Evolutionary conservation across 176 grass and related monocot species (phyloP), one percentile per base, ranked within the genome.

Genomic region (Paspalum notatum): DNA sequence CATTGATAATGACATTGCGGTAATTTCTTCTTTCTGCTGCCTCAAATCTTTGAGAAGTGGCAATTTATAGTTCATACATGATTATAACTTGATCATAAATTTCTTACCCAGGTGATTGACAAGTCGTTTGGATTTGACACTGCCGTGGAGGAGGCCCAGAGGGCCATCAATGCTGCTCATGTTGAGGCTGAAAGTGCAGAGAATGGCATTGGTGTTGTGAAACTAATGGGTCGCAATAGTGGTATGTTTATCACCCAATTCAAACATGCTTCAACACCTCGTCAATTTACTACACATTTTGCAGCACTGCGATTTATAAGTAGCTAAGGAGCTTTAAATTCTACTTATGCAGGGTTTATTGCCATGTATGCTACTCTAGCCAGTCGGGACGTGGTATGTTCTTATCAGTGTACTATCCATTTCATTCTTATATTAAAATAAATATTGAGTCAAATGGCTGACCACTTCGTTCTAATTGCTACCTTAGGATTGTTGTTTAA

Each of bases 61-160:
- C 2, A 2, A 14, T 25, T 11, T 7, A 2, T 76, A 77, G 8
- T 24, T 44, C 11, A 57, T 59, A 5, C 41, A 5, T 77, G 61
- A 22, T 38, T 61, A 24, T 80, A 84, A 60, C 17, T 78, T 56
- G 10, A 69, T 60, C 25, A 42, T 75, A 20, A 78, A 80, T 82
- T 74, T 9, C 54, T 62, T 25, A 8, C 45, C 71, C 81, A 99
- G 96, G 96, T 91, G 76, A 99, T 99, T 40, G 96, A 99, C 84
- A 99, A 99, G 62, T 99, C 96, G 2, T 99, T 99, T 77, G 96
- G 96, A 58, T 99, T 99, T 82, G 96, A 99, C 78, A 91, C 90
- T 70, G 96, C 92, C 15, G 96, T 99, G 44, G 96, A 99, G 89
- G 96, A 95, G 84, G 96, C 96, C 41, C 92, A 99, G 75, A 86